A percentile compares a stretch with the other conserved stretches of the same genome.
Evolutionary conservation across 208 protist genomes (phyloP).

Genomic region (Balamuthia mandrillaris): DNA sequence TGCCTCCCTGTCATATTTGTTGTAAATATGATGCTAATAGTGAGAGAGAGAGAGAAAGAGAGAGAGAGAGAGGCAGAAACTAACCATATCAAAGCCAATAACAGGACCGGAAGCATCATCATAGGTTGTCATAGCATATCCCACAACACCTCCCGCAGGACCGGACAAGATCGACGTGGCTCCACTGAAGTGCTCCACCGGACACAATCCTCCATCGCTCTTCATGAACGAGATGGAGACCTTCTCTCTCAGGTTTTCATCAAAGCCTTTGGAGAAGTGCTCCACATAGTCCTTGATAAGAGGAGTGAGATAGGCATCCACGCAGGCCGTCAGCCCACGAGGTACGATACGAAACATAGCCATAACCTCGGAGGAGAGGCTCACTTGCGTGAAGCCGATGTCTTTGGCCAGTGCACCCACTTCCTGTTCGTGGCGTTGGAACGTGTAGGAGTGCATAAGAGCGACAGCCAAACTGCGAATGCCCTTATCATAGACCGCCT

Average conservation of each 20-base stretch:
- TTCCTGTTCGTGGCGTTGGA: slow-evolving; percentile 76
- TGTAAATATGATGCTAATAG: neutral
- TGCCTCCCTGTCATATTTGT: slow-evolving; percentile 75
- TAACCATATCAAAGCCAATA: slow-evolving; percentile 89
- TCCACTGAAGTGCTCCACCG: slow-evolving; percentile 82
- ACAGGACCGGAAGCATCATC: slow-evolving; percentile 59
- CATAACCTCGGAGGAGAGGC: slow-evolving; percentile 84
- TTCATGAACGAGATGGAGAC: slow-evolving; percentile 64
- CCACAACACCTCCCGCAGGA: slow-evolving; percentile 89
- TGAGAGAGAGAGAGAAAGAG: neutral
- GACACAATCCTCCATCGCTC: slow-evolving; percentile 87
- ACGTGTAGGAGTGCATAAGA: slow-evolving; percentile 89
- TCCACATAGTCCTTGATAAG: slow-evolving; percentile 81
- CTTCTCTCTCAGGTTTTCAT: slow-evolving; percentile 25
- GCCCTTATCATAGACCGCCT: slow-evolving; percentile 69
- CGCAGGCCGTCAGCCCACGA: slow-evolving; percentile 85
- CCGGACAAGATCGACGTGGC: slow-evolving; percentile 88
- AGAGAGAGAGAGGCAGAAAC: neutral
- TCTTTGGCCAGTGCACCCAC: slow-evolving; percentile 79
- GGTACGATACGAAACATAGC: slow-evolving; percentile 86
- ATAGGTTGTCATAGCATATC: slow-evolving; percentile 80
- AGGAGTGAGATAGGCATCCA: slow-evolving; percentile 93
- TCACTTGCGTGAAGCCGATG: slow-evolving; percentile 85
- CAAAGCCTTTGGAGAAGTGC: slow-evolving; percentile 66
- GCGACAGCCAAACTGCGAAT: slow-evolving; percentile 84